Evolutionary conservation across 768 basidiomycete genomes (phyloP).

Genomic region (Sporobolomyces roseus): DNA sequence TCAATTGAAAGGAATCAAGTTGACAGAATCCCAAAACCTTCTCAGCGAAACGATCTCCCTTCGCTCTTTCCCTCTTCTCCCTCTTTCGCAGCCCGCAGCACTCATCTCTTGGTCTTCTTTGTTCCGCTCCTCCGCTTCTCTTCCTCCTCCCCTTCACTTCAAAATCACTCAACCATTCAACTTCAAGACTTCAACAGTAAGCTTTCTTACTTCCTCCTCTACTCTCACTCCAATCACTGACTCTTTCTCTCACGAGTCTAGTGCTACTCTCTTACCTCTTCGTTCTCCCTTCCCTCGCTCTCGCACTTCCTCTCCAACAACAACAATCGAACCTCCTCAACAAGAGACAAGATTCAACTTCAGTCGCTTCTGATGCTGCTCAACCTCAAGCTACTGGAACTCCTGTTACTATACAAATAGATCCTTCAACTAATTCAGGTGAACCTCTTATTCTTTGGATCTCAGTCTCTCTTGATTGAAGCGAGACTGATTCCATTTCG

Average conservation of each 20-base stretch:
- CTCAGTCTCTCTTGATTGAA: no score
- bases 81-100: background rate
- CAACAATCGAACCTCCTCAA: background rate
- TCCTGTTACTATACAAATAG: no score
- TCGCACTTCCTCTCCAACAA: constrained; percentile 3
- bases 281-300: constrained; percentile 8
- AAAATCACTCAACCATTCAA: no score
- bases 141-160: no score
- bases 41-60: background rate
- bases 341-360: constrained; percentile 8
- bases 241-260: background rate
- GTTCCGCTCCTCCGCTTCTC: background rate
- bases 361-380: background rate
- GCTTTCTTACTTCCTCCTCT: no score
- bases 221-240: background rate
- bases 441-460: no score
- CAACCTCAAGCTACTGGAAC: no score
- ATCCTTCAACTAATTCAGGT: no score
- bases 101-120: background rate
- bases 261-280: constrained; percentile 4
- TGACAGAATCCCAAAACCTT: background rate
- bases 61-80: background rate
- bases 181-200: no score
- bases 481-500: no score
- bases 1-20: background rate